Evolutionary conservation across 2,329 filamentous ascomycete species (phyloP).

Genomic region (Colletotrichum costaricense): DNA sequence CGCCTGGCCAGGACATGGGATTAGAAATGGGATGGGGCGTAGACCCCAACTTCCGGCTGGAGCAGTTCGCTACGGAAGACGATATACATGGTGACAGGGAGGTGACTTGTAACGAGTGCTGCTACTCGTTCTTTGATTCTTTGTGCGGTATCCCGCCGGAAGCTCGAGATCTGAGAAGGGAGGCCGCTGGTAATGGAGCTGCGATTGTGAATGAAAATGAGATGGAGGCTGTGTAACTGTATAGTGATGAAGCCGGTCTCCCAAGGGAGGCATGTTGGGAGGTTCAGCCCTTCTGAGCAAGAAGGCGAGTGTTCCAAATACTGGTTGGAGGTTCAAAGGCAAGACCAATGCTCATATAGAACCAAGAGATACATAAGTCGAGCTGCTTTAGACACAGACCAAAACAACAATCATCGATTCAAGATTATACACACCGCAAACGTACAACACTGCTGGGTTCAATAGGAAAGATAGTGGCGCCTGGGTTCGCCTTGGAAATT

Average conservation of each 20-base stretch:
- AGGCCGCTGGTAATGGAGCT: neutral
- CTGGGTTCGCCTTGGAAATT: constrained; percentile 12
- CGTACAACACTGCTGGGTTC: neutral
- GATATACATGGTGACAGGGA: constrained; percentile 4
- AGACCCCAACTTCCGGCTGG: constrained; percentile 8
- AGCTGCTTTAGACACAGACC: neutral
- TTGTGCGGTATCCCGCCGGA: constrained; percentile 11
- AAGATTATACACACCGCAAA: neutral
- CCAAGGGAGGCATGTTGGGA: neutral
- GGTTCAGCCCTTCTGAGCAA: neutral
- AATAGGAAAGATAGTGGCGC: constrained; percentile 5
- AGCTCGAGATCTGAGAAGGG: constrained; percentile 6
- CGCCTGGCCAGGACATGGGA: constrained; percentile 20
- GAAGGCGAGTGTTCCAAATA: neutral
- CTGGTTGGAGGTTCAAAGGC: too few species aligned
- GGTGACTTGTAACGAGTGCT: constrained; percentile 12
- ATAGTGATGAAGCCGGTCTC: neutral
- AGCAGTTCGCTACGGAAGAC: neutral
- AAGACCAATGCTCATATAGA: neutral
- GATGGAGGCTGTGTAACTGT: constrained; percentile 19
- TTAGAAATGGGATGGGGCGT: constrained; percentile 17
- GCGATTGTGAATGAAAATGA: constrained; percentile 9
- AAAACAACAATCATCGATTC: neutral
- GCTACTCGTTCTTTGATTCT: constrained; percentile 16
- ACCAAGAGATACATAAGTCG: neutral